Evolutionary conservation across 305 asterid species (phyloP), one percentile per base, ranked within the genome.

Genomic region (Fraxinus latifolia): DNA sequence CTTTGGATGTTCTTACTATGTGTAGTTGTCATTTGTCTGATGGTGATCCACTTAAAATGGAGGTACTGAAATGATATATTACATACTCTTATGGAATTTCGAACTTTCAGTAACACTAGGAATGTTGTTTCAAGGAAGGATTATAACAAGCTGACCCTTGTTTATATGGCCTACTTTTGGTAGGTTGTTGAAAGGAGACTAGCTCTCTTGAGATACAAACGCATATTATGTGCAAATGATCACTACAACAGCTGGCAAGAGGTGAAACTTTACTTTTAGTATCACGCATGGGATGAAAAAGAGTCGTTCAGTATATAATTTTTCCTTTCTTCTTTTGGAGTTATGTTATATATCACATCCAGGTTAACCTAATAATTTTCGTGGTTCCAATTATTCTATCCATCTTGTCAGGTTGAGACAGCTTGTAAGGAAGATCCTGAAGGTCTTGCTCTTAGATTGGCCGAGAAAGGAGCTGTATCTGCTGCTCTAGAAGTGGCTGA

Each of bases 371-470:
- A 67, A 78, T 85, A 77, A 47, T 76, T 74, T 70, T 11, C 15
- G 77, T 19, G 68, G 67, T 79, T 27, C 36, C 44, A 29, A 76
- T 73, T 76, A 75, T 53, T 80, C 76, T 82, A 34, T 25, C 77
- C 81, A 33, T 76, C 62, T 82, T 65, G 71, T 84, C 85, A 96
- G 99, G 98, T 96, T 85, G 99, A 94, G 90, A 85, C 88, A 68
- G 93, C 89, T 82, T 96, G 98, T 84, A 94, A 90, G 87, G 98
- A 96, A 87, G 99, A 96, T 83, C 98, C 99, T 11, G 99, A 96
- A 87, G 99, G 98, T 81, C 95, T 96, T 83, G 98, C 99, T 70
- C 99, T 96, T 84, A 91, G 97, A 85, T 89, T 96, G 92, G 99
- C 99, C 14, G 99, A 92, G 89, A 96, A 92, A 88, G 98, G 98